phyloP scores from a whole-genome alignment of 1,284 basidiomycete genomes.

The Cutaneotrichosporon cavernicola region DNA sequence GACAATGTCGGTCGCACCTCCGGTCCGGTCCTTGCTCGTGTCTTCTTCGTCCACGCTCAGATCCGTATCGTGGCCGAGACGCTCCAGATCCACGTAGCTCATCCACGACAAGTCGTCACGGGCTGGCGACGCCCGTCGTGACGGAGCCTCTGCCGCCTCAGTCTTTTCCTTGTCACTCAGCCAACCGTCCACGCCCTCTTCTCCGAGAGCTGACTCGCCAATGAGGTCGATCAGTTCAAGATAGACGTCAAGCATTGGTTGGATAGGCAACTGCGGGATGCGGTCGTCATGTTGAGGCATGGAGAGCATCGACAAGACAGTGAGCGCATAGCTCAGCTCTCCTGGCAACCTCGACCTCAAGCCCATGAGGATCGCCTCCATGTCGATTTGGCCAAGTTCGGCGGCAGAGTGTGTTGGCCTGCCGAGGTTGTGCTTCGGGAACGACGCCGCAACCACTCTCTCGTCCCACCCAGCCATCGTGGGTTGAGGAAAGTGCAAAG shows the following conservation, averaged over 20 bases:
- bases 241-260: constrained; percentile 74
- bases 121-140: constrained; percentile 1
- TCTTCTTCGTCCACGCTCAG: constrained; percentile 62
- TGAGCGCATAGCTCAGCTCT: constrained; percentile 86
- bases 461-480: constrained; percentile 84
- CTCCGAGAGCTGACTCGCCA: constrained; percentile 72
- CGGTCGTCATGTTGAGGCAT: constrained; percentile 54
- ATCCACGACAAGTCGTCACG: constrained; percentile 66
- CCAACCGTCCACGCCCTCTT: constrained; percentile 57
- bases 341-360: constrained; percentile 77
- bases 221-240: constrained; percentile 85
- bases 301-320: constrained; percentile 76
- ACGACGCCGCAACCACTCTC: constrained; percentile 60
- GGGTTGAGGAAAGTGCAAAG: constrained; percentile 72
- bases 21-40: constrained; percentile 24
- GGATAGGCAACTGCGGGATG: constrained; percentile 66
- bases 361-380: constrained; percentile 85
- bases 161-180: constrained; percentile 14
- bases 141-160: not conserved
- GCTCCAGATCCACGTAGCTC: constrained; percentile 78
- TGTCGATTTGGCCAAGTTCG: constrained; percentile 65
- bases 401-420: constrained; percentile 65
- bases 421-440: constrained; percentile 60
- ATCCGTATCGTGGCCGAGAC: constrained; percentile 82
- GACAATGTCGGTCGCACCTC: constrained; percentile 59